Percentiles rank a stretch among this genome's conserved stretches.
Conservation (phyloP, 352 stramenopile species). For the Lagenidium giganteum region DNA sequence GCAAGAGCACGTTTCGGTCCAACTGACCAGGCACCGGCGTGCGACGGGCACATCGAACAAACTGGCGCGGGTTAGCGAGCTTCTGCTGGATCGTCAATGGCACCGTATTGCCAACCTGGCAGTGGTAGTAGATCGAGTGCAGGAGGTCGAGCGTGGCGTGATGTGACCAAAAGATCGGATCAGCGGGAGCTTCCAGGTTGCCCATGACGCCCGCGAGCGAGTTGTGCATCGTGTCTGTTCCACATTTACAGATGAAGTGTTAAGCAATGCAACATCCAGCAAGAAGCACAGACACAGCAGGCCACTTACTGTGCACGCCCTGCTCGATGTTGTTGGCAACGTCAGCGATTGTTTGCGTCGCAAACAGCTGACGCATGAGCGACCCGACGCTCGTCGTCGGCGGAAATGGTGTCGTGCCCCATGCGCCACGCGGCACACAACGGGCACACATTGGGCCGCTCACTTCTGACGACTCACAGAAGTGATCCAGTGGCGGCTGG, state of each 20-base stretch:
- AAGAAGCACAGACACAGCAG: neutral
- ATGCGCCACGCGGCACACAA: constrained; percentile 73
- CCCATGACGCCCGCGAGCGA: constrained; percentile 63
- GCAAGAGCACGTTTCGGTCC: constrained; percentile 50
- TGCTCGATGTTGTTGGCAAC: constrained; percentile 69
- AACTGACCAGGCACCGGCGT: constrained; percentile 18
- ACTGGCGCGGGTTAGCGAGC: constrained; percentile 56
- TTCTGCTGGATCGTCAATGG: constrained; percentile 49
- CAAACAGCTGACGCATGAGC: constrained; percentile 69
- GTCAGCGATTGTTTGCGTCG: constrained; percentile 49
- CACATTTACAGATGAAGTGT: constrained; percentile 5
- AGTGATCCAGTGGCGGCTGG: constrained; percentile 49
- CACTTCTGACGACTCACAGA: constrained; percentile 65
- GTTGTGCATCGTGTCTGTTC: constrained; percentile 76
- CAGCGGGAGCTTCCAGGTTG: constrained; percentile 63
- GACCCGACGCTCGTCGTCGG: constrained; percentile 68
- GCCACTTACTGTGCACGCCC: constrained; percentile 66
- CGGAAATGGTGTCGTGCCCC: constrained; percentile 44
- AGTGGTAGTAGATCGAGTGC: constrained; percentile 85
- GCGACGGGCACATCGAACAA: constrained; percentile 43
- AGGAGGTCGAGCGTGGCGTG: constrained; percentile 80
- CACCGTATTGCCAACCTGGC: constrained; percentile 53
- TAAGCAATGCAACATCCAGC: neutral
- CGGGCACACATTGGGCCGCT: constrained; percentile 27
- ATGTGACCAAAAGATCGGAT: constrained; percentile 87